Evolutionary conservation across 176 grass and related monocot species (phyloP).

Genomic region (Juncus inflexus): DNA sequence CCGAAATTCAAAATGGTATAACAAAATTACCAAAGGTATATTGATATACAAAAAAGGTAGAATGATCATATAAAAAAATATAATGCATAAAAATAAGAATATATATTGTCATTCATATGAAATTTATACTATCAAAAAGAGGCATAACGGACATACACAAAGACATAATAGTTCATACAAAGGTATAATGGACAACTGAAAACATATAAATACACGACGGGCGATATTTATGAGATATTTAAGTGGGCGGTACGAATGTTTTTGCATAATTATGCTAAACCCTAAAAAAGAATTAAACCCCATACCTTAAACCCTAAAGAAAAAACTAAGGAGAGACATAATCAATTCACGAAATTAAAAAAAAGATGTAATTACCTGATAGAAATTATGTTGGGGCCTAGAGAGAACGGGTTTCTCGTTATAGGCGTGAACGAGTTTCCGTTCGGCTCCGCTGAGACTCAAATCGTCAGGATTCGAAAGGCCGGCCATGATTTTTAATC

Average conservation of each 20-base stretch:
- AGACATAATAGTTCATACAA: too few species aligned
- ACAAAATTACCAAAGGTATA: too few species aligned
- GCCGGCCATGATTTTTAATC: slow-evolving; percentile 85
- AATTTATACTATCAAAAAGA: background rate
- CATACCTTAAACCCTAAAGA: background rate
- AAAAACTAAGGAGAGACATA: background rate
- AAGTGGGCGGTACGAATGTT: too few species aligned
- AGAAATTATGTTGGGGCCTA: slow-evolving; percentile 85
- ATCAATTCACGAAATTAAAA: slow-evolving; percentile 7
- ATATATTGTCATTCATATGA: background rate
- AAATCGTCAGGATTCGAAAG: slow-evolving; percentile 77
- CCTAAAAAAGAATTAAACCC: too few species aligned
- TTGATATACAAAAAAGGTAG: too few species aligned
- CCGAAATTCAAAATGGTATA: too few species aligned
- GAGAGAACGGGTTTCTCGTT: slow-evolving; percentile 87
- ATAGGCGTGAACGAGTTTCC: slow-evolving; percentile 76
- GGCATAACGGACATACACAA: background rate
- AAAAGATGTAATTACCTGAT: slow-evolving; percentile 37
- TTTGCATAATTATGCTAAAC: too few species aligned
- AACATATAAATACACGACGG: too few species aligned
- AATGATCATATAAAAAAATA: too few species aligned
- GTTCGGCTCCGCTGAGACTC: slow-evolving; percentile 64
- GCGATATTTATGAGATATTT: too few species aligned
- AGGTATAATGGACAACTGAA: too few species aligned
- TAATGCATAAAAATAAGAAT: too few species aligned